These are phyloP conservation scores for Populus simonii DNA, from an alignment of 345 rosid species.

Conservation along the genomic window DNA sequence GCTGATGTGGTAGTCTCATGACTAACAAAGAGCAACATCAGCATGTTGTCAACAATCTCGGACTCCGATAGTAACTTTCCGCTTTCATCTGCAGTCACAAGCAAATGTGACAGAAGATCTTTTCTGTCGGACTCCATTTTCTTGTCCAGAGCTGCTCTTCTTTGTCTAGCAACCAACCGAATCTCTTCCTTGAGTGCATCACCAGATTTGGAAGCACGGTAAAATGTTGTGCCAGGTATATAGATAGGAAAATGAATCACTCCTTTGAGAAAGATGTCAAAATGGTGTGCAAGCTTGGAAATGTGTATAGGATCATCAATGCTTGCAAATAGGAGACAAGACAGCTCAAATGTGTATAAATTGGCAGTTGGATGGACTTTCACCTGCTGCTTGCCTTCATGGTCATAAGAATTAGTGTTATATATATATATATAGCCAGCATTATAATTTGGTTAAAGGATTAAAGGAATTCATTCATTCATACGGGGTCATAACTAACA, in stretches of 20 bases:
- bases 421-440: too few relatives aligned
- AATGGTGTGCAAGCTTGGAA: constrained; percentile 13
- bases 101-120: constrained; percentile 23
- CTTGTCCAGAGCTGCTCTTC: constrained; percentile 19
- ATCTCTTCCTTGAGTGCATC: constrained; percentile 21
- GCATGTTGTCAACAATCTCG: constrained; percentile 12
- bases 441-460: neutral
- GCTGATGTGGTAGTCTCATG: constrained; percentile 8
- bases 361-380: constrained; percentile 14
- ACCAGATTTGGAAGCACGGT: constrained; percentile 16
- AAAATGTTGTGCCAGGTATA: constrained; percentile 29
- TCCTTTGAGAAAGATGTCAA: constrained; percentile 24
- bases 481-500: too few relatives aligned
- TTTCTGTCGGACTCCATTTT: constrained; percentile 10
- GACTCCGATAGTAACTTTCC: constrained; percentile 11
- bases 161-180: constrained; percentile 13
- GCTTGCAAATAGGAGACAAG: constrained; percentile 27
- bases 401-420: neutral
- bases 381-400: constrained; percentile 24
- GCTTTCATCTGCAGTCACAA: constrained; percentile 5
- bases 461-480: too few relatives aligned
- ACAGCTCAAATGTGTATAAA: constrained; percentile 27
- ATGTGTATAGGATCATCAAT: constrained; percentile 18
- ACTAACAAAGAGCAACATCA: constrained; percentile 9
- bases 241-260: constrained; percentile 5